These are phyloP conservation scores for Bauhinia variegata DNA, from an alignment of 306 rosid species.

Conservation along the genomic window DNA sequence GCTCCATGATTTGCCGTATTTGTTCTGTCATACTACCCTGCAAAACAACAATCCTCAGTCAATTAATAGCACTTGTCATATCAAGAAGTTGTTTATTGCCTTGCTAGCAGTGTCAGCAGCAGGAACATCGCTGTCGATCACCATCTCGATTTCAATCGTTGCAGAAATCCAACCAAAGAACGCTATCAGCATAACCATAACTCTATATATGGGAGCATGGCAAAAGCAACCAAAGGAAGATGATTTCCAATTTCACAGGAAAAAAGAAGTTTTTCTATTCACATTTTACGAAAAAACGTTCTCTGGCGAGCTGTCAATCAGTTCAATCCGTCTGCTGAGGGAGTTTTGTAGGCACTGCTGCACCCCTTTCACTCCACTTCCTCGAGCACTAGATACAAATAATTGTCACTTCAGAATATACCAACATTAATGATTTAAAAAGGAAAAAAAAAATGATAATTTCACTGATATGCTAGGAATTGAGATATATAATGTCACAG, in stretches of 20 bases:
- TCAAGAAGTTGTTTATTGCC: conserved; percentile 50
- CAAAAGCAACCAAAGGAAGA: conserved; percentile 19
- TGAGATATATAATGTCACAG: conserved; percentile 25
- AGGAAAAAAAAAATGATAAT: background rate
- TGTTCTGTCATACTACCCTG: conserved; percentile 86
- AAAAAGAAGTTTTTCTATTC: conserved; percentile 8
- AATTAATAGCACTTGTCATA: conserved; percentile 18
- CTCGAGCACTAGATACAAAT: conserved; percentile 59
- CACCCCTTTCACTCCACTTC: conserved; percentile 77
- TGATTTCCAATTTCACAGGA: conserved; percentile 1
- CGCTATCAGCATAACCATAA: conserved; percentile 14
- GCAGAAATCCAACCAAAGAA: conserved; percentile 70
- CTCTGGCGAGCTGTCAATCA: conserved; percentile 92
- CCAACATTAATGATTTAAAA: conserved; percentile 8
- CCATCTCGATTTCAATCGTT: conserved; percentile 96
- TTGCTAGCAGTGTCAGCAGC: conserved; percentile 89
- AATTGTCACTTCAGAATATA: conserved; percentile 15
- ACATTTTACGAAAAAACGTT: conserved; percentile 43
- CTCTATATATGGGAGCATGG: conserved; percentile 26
- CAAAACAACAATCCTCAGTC: conserved; percentile 36
- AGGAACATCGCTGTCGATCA: conserved; percentile 87
- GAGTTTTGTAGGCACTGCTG: conserved; percentile 82
- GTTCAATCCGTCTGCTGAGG: conserved; percentile 75
- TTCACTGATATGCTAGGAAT: conserved; percentile 18
- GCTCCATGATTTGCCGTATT: conserved; percentile 90